Base-by-base conservation (phyloP, 2,329 filamentous ascomycete species). In the Cryphonectria radicalis region DNA sequence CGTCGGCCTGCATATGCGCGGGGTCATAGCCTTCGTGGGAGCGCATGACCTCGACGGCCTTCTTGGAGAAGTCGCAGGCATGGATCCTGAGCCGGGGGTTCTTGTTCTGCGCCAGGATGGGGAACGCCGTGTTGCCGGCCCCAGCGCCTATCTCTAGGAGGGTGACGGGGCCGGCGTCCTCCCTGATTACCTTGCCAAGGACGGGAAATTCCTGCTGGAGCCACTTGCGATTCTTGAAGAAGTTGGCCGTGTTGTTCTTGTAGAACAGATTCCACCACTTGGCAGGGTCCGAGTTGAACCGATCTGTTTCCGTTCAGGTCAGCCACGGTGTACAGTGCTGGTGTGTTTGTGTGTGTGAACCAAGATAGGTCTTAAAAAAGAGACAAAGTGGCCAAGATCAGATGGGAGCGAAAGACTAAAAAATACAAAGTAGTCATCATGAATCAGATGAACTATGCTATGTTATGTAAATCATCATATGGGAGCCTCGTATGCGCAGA, bases 191-290 rank as follows among this genome's bases (percentile, higher is more conserved):
- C 71, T 93, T 88, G 35, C 87, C 89, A n/a, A 99, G 84, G 4
- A 98, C 84, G 0, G 96, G 96, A 75, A 99, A 99, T 81, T 99
- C 96, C 81, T 98, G 95, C 74, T 92, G 92, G 43, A 99, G 84
- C 96, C 96, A 99, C 80, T 98, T 98, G 74, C 96, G 89, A 79
- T 99, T 93, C 83, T 99, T 99, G 89, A 99, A 99, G 83, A 99
- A 99, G 79, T 98, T 98, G 77, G 91, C 89, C 28, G 93, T 93
- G 82, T 99, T 98, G 84, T 98, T 97, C 83, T 96, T 95, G 86
- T 99, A 99, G 83, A 99, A 99, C 69, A 92, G 84, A 78, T 99
- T 96, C 96, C 96, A 99, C 93, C 94, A 98, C 81, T 94, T 97
- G 73, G 93, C 95, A 0, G 96, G 96, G 75, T 97, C 89, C 63